Percentiles rank a stretch among this genome's conserved stretches.
phyloP scores from a whole-genome alignment of 2,329 filamentous ascomycete genomes.

The Alternaria atra region DNA sequence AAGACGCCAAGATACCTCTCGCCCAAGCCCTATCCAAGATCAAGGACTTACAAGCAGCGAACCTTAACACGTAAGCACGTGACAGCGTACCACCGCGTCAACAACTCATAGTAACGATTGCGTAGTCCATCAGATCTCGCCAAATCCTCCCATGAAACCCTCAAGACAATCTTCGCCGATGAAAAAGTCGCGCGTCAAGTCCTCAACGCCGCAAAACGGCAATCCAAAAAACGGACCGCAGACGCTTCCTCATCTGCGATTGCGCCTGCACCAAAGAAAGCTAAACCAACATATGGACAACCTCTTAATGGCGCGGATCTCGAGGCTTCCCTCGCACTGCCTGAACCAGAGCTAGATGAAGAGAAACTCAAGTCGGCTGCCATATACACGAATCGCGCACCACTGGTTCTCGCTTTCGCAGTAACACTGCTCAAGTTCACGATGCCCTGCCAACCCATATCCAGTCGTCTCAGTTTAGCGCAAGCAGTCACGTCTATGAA shows the following conservation, averaged over 20 bases:
- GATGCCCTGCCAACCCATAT: slow-evolving; percentile 85
- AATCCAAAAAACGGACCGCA: slow-evolving; percentile 63
- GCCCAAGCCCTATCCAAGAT: slow-evolving; percentile 64
- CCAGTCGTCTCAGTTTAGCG: slow-evolving; percentile 82
- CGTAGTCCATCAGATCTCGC: slow-evolving; percentile 58
- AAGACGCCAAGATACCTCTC: slow-evolving; percentile 66
- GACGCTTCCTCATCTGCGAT: slow-evolving; percentile 35
- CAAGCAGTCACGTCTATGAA: slow-evolving; percentile 87
- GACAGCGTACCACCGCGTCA: slow-evolving; percentile 29
- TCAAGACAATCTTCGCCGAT: slow-evolving; percentile 59
- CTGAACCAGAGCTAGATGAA: slow-evolving; percentile 64
- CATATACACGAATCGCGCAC: slow-evolving; percentile 80
- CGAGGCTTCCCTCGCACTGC: slow-evolving; percentile 70
- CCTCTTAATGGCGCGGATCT: slow-evolving; percentile 62
- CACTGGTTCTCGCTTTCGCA: slow-evolving; percentile 82
- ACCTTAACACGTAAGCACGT: slow-evolving; percentile 61
- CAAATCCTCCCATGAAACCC: slow-evolving; percentile 55
- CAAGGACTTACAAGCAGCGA: slow-evolving; percentile 61
- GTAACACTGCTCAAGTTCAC: slow-evolving; percentile 78
- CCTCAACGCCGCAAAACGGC: slow-evolving; percentile 64
- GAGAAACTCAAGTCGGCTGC: slow-evolving; percentile 65
- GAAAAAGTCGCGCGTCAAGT: slow-evolving; percentile 66
- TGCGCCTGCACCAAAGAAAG: slow-evolving; percentile 45
- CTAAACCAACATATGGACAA: slow-evolving; percentile 41
- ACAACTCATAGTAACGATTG: slow-evolving; percentile 14